phyloP scores from a whole-genome alignment of 78 protist genomes.

The Guillardia theta region DNA sequence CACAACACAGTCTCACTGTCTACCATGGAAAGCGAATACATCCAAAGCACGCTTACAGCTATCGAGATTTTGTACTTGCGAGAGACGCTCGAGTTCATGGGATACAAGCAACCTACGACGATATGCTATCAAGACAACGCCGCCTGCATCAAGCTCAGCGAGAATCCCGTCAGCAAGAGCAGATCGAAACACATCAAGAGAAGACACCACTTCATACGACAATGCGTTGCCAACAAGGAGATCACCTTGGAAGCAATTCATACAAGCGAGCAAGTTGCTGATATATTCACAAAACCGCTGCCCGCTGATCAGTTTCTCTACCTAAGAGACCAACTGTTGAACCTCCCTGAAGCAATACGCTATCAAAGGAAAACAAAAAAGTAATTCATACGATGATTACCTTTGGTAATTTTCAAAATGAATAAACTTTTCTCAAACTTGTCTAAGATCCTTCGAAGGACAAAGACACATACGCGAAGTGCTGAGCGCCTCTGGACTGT shows the following conservation, averaged over 20 bases:
- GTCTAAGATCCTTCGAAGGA: too few species aligned
- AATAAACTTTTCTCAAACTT: too few species aligned
- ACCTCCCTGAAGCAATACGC: too few species aligned
- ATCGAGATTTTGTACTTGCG: neutral
- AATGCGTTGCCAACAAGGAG: neutral
- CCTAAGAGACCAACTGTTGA: too few species aligned
- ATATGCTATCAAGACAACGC: neutral
- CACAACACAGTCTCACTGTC: neutral
- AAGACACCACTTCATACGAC: neutral
- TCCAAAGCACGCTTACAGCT: neutral
- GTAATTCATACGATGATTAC: too few species aligned
- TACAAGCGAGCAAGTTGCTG: neutral
- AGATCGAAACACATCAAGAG: neutral
- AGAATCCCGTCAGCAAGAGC: neutral
- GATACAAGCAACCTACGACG: neutral
- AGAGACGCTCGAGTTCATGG: neutral
- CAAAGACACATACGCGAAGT: too few species aligned
- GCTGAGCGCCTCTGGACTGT: too few species aligned
- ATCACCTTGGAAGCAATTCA: neutral
- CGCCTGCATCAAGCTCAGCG: neutral
- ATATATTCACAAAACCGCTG: neutral
- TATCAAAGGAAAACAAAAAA: too few species aligned
- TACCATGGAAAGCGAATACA: neutral
- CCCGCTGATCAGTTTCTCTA: neutral
- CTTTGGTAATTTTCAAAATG: too few species aligned